phyloP scores from a whole-genome alignment of 2,329 filamentous ascomycete species.

The Alternaria atra region DNA sequence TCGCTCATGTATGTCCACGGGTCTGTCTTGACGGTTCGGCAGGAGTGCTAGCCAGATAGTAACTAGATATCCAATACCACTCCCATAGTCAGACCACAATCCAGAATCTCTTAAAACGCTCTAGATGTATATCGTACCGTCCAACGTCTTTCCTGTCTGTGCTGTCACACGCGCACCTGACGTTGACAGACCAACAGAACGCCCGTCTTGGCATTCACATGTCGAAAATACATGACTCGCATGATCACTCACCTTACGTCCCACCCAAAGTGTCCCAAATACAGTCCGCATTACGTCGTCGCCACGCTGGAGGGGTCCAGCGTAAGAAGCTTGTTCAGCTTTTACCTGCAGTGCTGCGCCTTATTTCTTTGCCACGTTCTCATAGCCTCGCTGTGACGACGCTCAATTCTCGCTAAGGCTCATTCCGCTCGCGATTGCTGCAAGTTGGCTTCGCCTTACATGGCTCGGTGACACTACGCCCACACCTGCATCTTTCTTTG shows the following conservation, averaged over 20 bases:
- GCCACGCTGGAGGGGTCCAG: slow-evolving; percentile 8
- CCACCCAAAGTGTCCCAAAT: slow-evolving; percentile 27
- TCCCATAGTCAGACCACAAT: slow-evolving; percentile 6
- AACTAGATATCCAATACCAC: slow-evolving; percentile 21
- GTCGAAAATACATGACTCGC: slow-evolving; percentile 27
- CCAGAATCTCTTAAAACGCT: slow-evolving; percentile 1
- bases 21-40: slow-evolving; percentile 12
- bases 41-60: slow-evolving; percentile 10
- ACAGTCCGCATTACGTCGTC: slow-evolving; percentile 11
- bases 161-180: slow-evolving; percentile 10
- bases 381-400: background rate
- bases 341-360: background rate
- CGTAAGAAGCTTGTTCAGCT: slow-evolving; percentile 3
- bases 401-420: slow-evolving; percentile 7
- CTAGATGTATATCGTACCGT: background rate
- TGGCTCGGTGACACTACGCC: slow-evolving; percentile 32
- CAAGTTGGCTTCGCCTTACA: slow-evolving; percentile 13
- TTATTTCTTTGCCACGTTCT: slow-evolving; percentile 2
- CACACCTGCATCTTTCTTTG: slow-evolving; percentile 4
- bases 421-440: background rate
- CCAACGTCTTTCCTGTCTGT: background rate
- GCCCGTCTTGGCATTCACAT: slow-evolving; percentile 39
- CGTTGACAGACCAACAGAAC: slow-evolving; percentile 11
- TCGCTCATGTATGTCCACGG: slow-evolving; percentile 4
- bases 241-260: slow-evolving; percentile 23